Evolutionary conservation across 768 basidiomycete species (phyloP).

Genomic region (Suillus occidentalis): DNA sequence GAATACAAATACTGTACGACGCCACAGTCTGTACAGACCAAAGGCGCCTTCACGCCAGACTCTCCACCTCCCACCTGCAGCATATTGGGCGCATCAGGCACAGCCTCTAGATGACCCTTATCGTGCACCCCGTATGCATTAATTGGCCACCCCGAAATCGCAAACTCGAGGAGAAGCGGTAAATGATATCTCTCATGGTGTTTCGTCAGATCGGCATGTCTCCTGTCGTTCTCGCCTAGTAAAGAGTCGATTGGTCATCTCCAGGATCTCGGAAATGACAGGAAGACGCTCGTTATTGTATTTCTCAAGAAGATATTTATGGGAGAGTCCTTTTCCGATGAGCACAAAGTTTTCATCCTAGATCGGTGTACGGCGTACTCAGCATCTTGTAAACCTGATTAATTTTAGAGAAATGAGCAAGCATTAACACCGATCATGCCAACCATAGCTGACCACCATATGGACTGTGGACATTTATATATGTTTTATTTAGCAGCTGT

Average conservation of each 20-base stretch:
- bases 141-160: neutral
- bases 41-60: conserved; percentile 20
- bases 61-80: conserved; percentile 10
- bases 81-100: conserved; percentile 18
- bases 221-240: conserved; percentile 5
- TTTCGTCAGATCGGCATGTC: conserved; percentile 24
- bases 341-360: conserved; percentile 27
- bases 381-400: conserved; percentile 38
- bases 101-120: conserved; percentile 11
- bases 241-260: conserved; percentile 22
- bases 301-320: conserved; percentile 21
- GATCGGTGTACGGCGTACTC: neutral
- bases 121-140: conserved; percentile 9
- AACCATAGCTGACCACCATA: neutral
- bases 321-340: conserved; percentile 20
- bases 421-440: neutral
- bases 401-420: conserved; percentile 7
- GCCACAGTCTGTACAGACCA: conserved; percentile 24
- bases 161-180: conserved; percentile 9
- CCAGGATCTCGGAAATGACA: conserved; percentile 27
- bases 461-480: neutral
- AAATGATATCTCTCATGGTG: neutral
- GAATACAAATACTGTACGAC: conserved; percentile 11
- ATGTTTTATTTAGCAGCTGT: neutral
- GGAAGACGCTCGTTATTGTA: conserved; percentile 27